These are phyloP conservation scores for Mentha longifolia DNA, from an alignment of 257 asterid species.

Conservation along the genomic window DNA sequence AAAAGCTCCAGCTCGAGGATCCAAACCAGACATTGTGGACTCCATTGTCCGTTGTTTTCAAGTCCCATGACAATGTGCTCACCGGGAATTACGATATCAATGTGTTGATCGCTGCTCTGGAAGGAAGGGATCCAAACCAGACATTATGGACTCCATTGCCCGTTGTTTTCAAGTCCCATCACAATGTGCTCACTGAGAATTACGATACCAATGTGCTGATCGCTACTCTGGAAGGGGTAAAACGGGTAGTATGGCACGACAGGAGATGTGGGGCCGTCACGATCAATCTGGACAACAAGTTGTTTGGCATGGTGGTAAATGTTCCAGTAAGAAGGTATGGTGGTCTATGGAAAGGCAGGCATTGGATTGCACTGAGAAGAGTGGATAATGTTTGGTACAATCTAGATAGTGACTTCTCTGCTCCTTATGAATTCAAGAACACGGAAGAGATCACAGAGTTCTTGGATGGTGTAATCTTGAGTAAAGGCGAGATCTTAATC, in stretches of 20 bases:
- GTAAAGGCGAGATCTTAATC: conserved; percentile 75
- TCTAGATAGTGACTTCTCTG: conserved; percentile 77
- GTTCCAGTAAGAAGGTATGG: conserved; percentile 66
- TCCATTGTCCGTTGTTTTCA: conserved; percentile 67
- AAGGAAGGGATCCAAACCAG: conserved; percentile 68
- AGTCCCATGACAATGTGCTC: conserved; percentile 79
- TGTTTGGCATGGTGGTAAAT: conserved; percentile 75
- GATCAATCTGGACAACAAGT: conserved; percentile 56
- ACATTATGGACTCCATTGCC: conserved; percentile 68
- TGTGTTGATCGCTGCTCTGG: conserved; percentile 76
- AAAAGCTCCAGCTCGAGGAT: conserved; percentile 64
- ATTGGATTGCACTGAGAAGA: conserved; percentile 74
- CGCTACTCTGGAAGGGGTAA: conserved; percentile 76
- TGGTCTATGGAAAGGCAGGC: conserved; percentile 80
- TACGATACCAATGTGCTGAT: conserved; percentile 83
- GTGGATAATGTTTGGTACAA: conserved; percentile 71
- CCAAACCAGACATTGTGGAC: conserved; percentile 68
- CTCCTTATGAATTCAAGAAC: conserved; percentile 53
- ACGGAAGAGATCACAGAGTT: conserved; percentile 50
- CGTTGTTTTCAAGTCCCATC: conserved; percentile 78
- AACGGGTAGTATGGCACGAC: conserved; percentile 82
- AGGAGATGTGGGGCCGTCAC: conserved; percentile 61
- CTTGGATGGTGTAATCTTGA: conserved; percentile 52
- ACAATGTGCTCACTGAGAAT: conserved; percentile 81
- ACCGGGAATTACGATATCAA: conserved; percentile 90